Evolutionary conservation across 305 asterid species (phyloP).

Genomic region (Fraxinus albicans): DNA sequence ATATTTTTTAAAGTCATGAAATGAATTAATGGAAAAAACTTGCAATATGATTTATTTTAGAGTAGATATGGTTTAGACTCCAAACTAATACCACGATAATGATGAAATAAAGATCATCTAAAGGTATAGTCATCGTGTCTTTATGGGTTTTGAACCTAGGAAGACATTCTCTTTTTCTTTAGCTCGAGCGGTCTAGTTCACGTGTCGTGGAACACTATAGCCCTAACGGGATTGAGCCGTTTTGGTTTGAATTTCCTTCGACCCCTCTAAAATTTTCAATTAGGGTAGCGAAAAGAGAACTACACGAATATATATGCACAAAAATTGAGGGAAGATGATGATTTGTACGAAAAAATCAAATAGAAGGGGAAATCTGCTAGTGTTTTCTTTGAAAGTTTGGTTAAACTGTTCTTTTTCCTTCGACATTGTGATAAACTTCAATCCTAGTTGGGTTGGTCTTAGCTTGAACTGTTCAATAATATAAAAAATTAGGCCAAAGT

Average conservation of each 20-base stretch:
- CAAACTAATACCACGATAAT: background rate
- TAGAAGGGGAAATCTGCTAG: background rate
- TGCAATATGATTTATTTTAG: background rate
- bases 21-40: background rate
- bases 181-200: background rate
- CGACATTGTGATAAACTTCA: background rate
- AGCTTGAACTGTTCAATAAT: slow-evolving; percentile 20
- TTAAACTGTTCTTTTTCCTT: background rate
- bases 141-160: background rate
- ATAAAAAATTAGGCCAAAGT: slow-evolving; percentile 16
- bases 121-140: background rate
- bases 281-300: background rate
- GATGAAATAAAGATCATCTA: background rate
- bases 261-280: background rate
- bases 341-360: background rate
- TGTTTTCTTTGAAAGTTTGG: background rate
- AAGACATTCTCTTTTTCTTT: background rate
- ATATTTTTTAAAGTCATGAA: background rate
- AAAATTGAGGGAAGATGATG: background rate
- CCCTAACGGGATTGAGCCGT: background rate
- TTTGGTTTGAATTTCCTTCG: background rate
- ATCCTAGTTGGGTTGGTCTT: slow-evolving; percentile 15
- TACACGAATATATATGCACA: background rate
- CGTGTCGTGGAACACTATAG: background rate
- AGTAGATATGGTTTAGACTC: background rate